Percentiles rank a stretch among this genome's conserved stretches.
These are phyloP conservation scores for Colletotrichum sublineola DNA, from an alignment of 2,329 filamentous ascomycete genomes.

Conservation along the genomic window DNA sequence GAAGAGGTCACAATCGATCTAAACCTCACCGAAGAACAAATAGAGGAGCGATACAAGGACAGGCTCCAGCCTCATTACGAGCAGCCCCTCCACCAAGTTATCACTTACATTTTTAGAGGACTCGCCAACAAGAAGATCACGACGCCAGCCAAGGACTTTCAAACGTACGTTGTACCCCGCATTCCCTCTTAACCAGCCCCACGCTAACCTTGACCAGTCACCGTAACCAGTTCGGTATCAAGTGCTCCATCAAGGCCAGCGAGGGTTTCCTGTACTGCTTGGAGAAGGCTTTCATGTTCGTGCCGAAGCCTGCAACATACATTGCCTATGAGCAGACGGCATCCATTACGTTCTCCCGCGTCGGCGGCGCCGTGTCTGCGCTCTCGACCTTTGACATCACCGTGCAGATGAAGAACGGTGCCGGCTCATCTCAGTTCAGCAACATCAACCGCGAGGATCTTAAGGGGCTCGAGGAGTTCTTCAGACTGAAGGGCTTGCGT, in stretches of 20 bases:
- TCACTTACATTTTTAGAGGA: conserved; percentile 95
- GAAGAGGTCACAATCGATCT: conserved; percentile 97
- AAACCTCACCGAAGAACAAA: conserved; percentile 92
- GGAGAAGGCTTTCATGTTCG: conserved; percentile 99
- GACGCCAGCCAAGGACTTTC: conserved; percentile 93
- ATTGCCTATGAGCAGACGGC: conserved; percentile 94
- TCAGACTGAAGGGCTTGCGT: conserved; percentile 93
- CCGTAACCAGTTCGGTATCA: conserved; percentile 93
- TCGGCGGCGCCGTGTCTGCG: conserved; percentile 92
- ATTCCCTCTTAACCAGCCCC: neutral
- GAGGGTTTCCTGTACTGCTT: conserved; percentile 97
- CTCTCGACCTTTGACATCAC: conserved; percentile 98
- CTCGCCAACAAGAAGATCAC: conserved; percentile 96
- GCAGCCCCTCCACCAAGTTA: conserved; percentile 90
- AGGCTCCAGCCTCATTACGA: conserved; percentile 93
- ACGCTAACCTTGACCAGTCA: conserved; percentile 67
- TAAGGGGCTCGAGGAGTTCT: conserved; percentile 95
- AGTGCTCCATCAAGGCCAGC: conserved; percentile 99
- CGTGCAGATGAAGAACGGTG: conserved; percentile 88
- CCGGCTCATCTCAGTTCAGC: conserved; percentile 93
- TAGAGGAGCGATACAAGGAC: conserved; percentile 88
- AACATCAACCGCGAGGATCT: conserved; percentile 99
- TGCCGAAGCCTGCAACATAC: conserved; percentile 97
- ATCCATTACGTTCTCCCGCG: conserved; percentile 93
- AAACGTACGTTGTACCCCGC: conserved; percentile 65